Base-by-base conservation (phyloP, 495 filamentous ascomycete species). In the Daldinia decipiens region DNA sequence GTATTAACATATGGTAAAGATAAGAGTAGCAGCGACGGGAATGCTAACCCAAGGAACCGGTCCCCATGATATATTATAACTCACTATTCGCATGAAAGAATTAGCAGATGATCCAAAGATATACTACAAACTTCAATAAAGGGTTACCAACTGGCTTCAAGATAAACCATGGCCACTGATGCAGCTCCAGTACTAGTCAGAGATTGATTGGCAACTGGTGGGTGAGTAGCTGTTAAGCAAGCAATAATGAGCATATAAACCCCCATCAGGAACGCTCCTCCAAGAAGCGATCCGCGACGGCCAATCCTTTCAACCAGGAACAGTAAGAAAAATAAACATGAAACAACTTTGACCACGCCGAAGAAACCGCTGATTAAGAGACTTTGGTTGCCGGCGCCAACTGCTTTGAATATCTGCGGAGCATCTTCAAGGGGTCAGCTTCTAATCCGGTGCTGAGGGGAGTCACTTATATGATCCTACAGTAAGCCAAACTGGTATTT, bases 1-100 rank as follows among this genome's bases (percentile, higher is more conserved):
- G 7, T 17, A 1, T 13, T 6, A 21, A 1, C 15, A 12, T 24
- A 3, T 6, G 7, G 9, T 3, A 38, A 27, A 38, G 4, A 50
- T 19, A 52, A 51, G 9, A 34, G 13, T 5, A n/a, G 32, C 11
- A 13, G 19, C 9, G 32, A 39, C 6, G 3, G 8, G 12, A 39
- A 53, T 8, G n/a, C 58, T 64, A 27, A 67, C 78, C 81, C 77
- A 85, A 71, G 56, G 83, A 13, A 87, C 78, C 0, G 84, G 83
- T 5, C 84, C 84, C 84, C 83, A 87, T 15, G 80, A 82, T 51
- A 83, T 82, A 53, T 83, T 83, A 65, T 86, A 86, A 15, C 73
- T 76, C 61, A 81, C 71, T 74, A 29, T n/a, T 15, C 19, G 15
- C 21, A 11, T 4, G 7, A 39, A 27, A 39, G 0, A 5, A 39